phyloP scores from a whole-genome alignment of 1,284 basidiomycete genomes.

The Cutaneotrichosporon cutaneum region DNA sequence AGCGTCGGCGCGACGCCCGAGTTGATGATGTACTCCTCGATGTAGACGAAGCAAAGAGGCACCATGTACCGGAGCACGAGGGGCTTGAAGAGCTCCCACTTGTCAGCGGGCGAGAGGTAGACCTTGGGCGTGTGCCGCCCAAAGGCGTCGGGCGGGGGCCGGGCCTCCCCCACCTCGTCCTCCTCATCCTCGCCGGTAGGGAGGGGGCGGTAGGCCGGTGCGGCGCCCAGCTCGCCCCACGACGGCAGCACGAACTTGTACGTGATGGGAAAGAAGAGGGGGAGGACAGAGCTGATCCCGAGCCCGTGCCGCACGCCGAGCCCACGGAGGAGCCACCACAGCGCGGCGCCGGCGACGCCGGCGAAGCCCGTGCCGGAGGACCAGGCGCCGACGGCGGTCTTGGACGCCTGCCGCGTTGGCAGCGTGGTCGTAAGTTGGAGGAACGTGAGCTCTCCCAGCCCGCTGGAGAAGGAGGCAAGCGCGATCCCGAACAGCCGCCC shows the following conservation, averaged over 20 bases:
- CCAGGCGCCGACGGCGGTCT: slow-evolving; percentile 64
- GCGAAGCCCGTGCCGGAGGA: slow-evolving; percentile 92
- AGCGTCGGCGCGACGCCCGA: slow-evolving; percentile 89
- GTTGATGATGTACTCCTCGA: slow-evolving; percentile 93
- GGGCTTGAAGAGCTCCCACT: slow-evolving; percentile 71
- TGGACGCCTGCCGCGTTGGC: slow-evolving; percentile 36
- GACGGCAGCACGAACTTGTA: slow-evolving; percentile 72
- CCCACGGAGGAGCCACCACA: slow-evolving; percentile 91
- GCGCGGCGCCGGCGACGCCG: slow-evolving; percentile 82
- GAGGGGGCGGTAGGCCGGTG: slow-evolving; percentile 31
- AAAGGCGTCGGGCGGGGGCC: not conserved
- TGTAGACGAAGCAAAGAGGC: slow-evolving; percentile 53
- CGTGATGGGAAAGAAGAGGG: slow-evolving; percentile 69
- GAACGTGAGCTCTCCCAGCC: slow-evolving; percentile 91
- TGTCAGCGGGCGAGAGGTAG: slow-evolving; percentile 64
- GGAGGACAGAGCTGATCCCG: slow-evolving; percentile 70
- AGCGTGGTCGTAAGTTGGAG: slow-evolving; percentile 83
- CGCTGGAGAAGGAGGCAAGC: slow-evolving; percentile 85
- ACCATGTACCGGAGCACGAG: slow-evolving; percentile 67
- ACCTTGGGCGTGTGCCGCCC: slow-evolving; percentile 5
- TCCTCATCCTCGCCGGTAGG: slow-evolving; percentile 35
- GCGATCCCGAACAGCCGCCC: slow-evolving; percentile 82
- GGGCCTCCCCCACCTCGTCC: not conserved
- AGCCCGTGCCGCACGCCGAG: slow-evolving; percentile 82
- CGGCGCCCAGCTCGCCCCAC: slow-evolving; percentile 22